These are phyloP conservation scores for Puccinia horiana DNA, from an alignment of 1,284 basidiomycete genomes.

Conservation along the genomic window DNA sequence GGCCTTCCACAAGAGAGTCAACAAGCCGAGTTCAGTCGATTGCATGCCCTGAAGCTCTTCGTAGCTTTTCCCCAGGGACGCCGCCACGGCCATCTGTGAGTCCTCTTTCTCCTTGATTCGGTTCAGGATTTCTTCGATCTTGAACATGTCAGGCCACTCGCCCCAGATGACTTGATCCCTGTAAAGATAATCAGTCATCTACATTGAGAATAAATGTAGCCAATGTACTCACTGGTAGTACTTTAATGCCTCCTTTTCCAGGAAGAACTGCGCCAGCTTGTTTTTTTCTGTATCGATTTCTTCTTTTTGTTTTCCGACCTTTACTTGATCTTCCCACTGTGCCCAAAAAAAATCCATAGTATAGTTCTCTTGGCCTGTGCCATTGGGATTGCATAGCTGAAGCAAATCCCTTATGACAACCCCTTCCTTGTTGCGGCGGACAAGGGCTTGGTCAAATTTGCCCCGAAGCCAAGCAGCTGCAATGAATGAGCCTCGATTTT, in stretches of 20 bases:
- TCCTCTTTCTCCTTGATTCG: too few relatives aligned
- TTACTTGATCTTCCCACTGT: constrained; percentile 1
- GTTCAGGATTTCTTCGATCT: background rate
- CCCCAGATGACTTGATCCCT: background rate
- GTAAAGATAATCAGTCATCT: background rate
- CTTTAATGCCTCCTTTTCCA: background rate
- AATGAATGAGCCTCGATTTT: too few relatives aligned
- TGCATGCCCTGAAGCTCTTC: background rate
- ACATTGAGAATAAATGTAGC: background rate
- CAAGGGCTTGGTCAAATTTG: constrained; percentile 3
- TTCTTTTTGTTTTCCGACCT: background rate
- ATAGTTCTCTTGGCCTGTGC: background rate
- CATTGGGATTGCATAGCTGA: background rate
- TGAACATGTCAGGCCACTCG: background rate
- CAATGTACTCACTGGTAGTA: background rate
- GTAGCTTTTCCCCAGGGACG: background rate
- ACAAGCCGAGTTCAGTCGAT: background rate
- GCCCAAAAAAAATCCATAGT: background rate
- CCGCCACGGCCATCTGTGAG: background rate
- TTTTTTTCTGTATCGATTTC: background rate
- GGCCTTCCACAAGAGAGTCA: background rate
- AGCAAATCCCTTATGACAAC: background rate
- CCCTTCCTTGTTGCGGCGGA: background rate
- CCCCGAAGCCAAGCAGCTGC: background rate
- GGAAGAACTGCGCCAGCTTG: background rate